Conservation (phyloP, 2,329 filamentous ascomycete species). For the Pyrenochaeta sp. region DNA sequence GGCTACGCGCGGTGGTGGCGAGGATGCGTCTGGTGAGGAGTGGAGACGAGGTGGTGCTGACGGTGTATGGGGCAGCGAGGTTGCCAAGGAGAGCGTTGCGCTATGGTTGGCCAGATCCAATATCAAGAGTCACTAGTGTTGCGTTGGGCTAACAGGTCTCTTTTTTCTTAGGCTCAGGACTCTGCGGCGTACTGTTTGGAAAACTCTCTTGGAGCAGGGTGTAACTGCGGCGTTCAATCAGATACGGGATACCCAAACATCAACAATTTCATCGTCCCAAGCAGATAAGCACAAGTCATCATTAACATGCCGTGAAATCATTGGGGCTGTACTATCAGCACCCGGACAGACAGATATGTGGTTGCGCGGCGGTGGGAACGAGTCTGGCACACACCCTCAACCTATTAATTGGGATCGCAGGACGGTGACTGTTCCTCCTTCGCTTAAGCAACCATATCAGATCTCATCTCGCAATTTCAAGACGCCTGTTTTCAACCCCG, state of each 20-base stretch:
- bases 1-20: conserved; percentile 65
- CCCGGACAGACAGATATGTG: too few relatives aligned
- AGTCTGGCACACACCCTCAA: too few relatives aligned
- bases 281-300: too few relatives aligned
- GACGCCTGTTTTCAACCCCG: too few relatives aligned
- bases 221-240: conserved; percentile 13
- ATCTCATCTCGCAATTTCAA: too few relatives aligned
- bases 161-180: not conserved
- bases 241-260: conserved; percentile 20
- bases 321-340: not conserved
- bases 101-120: conserved; percentile 62
- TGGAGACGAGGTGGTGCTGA: conserved; percentile 71
- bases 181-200: conserved; percentile 1
- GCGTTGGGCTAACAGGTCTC: not conserved
- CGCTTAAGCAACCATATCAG: too few relatives aligned
- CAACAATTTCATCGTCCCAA: conserved; percentile 6
- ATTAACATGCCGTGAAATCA: not conserved
- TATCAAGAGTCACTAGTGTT: conserved; percentile 39
- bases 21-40: conserved; percentile 67
- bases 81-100: conserved; percentile 69
- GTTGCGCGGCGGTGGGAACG: too few relatives aligned
- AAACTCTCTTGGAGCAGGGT: not conserved
- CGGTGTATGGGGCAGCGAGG: conserved; percentile 70
- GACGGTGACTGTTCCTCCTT: too few relatives aligned
- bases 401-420: too few relatives aligned